These are phyloP conservation scores for Coix lacrymajobi DNA, from an alignment of 176 grass and related monocot species.

Conservation along the genomic window DNA sequence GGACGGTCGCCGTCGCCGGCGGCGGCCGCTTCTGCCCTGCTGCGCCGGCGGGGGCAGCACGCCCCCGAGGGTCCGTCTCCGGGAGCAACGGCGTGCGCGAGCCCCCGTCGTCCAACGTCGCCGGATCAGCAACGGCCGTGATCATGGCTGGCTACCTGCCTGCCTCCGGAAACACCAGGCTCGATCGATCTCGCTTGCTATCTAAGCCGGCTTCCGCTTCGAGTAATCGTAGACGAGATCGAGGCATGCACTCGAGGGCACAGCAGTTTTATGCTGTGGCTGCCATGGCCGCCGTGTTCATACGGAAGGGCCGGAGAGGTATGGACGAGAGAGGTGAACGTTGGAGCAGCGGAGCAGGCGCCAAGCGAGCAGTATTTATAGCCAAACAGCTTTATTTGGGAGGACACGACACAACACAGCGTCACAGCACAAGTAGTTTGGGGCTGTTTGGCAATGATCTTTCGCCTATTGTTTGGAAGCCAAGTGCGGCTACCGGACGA, in stretches of 20 bases:
- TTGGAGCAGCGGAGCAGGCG: background rate
- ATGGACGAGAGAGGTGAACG: background rate
- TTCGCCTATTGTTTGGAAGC: constrained; percentile 14
- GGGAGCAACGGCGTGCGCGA: constrained; percentile 35
- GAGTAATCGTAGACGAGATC: background rate
- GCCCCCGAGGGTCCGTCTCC: constrained; percentile 17
- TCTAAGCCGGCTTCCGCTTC: background rate
- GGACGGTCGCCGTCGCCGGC: constrained; percentile 6
- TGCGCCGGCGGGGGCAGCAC: background rate
- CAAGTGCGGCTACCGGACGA: constrained; percentile 4
- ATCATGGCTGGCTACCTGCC: background rate
- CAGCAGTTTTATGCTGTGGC: background rate
- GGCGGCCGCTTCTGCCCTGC: background rate
- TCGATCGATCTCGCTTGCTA: no score
- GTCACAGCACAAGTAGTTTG: no score
- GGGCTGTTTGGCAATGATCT: background rate
- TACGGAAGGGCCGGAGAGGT: background rate
- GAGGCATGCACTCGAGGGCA: background rate
- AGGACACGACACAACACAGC: background rate
- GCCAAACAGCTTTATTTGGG: background rate
- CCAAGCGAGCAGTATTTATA: constrained; percentile 38
- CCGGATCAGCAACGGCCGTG: background rate
- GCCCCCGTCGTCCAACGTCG: constrained; percentile 22
- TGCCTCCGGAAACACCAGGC: background rate
- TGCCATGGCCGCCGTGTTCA: background rate